phyloP scores from a whole-genome alignment of 257 asterid genomes.

The Salvia hispanica region DNA sequence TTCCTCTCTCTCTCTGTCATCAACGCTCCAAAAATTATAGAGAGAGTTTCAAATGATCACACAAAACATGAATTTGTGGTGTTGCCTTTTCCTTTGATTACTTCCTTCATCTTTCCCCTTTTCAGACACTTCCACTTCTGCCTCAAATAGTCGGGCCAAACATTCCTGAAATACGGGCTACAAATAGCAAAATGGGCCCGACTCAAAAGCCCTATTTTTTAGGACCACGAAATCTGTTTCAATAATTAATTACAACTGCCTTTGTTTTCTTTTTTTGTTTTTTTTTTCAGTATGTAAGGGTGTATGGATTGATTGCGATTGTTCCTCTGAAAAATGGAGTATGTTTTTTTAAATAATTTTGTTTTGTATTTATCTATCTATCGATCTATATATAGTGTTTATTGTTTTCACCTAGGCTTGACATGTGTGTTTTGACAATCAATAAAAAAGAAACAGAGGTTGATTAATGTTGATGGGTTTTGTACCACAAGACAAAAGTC shows the following conservation, averaged over 20 bases:
- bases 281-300: slow-evolving; percentile 5
- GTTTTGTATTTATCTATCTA: neutral
- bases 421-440: neutral
- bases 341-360: neutral
- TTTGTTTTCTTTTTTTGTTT: neutral
- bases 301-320: slow-evolving; percentile 19
- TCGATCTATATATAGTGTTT: neutral
- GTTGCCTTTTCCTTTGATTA: neutral
- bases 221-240: neutral
- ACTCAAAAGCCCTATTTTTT: neutral
- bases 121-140: neutral
- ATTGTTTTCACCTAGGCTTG: neutral
- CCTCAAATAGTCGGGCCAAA: slow-evolving; percentile 16
- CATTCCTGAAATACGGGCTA: slow-evolving; percentile 24
- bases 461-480: too few relatives aligned
- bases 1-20: neutral
- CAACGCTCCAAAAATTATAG: neutral
- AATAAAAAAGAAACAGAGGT: neutral
- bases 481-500: neutral
- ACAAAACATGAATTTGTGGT: slow-evolving; percentile 5
- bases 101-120: neutral
- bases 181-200: slow-evolving; percentile 25
- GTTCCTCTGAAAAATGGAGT: slow-evolving; percentile 6
- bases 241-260: neutral
- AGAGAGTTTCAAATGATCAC: neutral